These are phyloP conservation scores for Zoysia matrella DNA, from an alignment of 202 grass and related monocot species.

Conservation along the genomic window DNA sequence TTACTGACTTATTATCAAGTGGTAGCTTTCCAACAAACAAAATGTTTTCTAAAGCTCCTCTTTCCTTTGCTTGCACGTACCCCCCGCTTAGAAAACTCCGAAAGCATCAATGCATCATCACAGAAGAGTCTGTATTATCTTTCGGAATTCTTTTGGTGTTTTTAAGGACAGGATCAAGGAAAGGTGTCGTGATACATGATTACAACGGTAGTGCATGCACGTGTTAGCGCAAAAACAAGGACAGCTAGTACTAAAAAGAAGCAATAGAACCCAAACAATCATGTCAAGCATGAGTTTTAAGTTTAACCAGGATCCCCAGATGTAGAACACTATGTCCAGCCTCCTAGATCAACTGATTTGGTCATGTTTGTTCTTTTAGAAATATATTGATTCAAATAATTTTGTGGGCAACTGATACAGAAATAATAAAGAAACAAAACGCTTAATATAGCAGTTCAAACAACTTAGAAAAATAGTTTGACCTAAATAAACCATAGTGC, in stretches of 20 bases:
- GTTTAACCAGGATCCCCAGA: not conserved
- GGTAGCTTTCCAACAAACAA: conserved; percentile 4
- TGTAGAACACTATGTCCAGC: not conserved
- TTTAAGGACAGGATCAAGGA: conserved; percentile 5
- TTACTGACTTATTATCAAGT: conserved; percentile 12
- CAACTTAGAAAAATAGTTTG: not conserved
- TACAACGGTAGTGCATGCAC: conserved; percentile 40
- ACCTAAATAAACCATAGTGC: not conserved
- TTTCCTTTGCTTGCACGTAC: conserved; percentile 46
- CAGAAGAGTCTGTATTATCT: conserved; percentile 27
- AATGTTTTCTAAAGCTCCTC: not conserved
- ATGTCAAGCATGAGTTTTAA: conserved; percentile 24
- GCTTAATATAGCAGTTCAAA: not conserved
- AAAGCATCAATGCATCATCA: conserved; percentile 30
- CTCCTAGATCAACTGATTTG: not conserved
- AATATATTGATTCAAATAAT: not conserved
- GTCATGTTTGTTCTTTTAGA: not conserved
- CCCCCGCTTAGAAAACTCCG: conserved; percentile 2
- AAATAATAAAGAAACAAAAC: not conserved
- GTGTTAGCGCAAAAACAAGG: conserved; percentile 23
- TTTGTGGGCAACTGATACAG: not conserved
- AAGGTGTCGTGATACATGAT: conserved; percentile 38
- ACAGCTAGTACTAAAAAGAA: not conserved
- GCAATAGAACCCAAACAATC: conserved; percentile 5
- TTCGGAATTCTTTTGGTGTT: not conserved